phyloP scores from a whole-genome alignment of 2,329 filamentous ascomycete genomes.

The Incumbomyces delicatus region DNA sequence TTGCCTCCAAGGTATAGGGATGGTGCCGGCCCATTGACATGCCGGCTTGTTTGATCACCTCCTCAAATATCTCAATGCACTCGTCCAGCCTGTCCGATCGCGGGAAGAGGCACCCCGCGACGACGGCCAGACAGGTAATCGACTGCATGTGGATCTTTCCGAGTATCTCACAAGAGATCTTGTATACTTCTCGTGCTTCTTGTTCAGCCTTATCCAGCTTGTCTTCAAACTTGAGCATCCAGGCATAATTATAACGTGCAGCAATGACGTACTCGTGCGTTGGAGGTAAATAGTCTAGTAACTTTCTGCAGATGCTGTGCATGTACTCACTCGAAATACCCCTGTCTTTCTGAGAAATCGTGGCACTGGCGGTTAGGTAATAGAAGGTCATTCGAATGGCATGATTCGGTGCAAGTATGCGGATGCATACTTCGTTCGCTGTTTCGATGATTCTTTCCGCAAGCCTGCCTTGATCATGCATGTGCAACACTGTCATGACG shows the following conservation, averaged over 20 bases:
- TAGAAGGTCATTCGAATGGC: slow-evolving; percentile 14
- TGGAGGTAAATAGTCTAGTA: slow-evolving; percentile 2
- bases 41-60: slow-evolving; percentile 14
- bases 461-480: slow-evolving; percentile 18
- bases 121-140: slow-evolving; percentile 2
- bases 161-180: slow-evolving; percentile 10
- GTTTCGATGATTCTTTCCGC: slow-evolving; percentile 14
- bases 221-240: slow-evolving; percentile 17
- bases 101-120: slow-evolving; percentile 5
- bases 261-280: slow-evolving; percentile 11
- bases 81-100: slow-evolving; percentile 13
- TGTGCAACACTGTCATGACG: slow-evolving; percentile 16
- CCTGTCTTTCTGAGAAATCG: slow-evolving; percentile 8
- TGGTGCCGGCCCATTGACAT: slow-evolving; percentile 16
- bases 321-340: slow-evolving; percentile 16
- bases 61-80: slow-evolving; percentile 11
- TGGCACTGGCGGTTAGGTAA: slow-evolving; percentile 17
- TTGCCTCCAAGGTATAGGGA: slow-evolving; percentile 8
- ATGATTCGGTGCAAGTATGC: slow-evolving; percentile 12
- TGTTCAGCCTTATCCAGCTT: slow-evolving; percentile 12
- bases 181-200: slow-evolving; percentile 12
- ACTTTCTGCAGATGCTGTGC: slow-evolving; percentile 7
- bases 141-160: slow-evolving; percentile 10
- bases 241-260: slow-evolving; percentile 17
- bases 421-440: slow-evolving; percentile 11